A percentile compares a stretch with the other conserved stretches of the same genome.
Conservation (phyloP, 352 stramenopile genomes). For the Phytophthora fragariae region DNA sequence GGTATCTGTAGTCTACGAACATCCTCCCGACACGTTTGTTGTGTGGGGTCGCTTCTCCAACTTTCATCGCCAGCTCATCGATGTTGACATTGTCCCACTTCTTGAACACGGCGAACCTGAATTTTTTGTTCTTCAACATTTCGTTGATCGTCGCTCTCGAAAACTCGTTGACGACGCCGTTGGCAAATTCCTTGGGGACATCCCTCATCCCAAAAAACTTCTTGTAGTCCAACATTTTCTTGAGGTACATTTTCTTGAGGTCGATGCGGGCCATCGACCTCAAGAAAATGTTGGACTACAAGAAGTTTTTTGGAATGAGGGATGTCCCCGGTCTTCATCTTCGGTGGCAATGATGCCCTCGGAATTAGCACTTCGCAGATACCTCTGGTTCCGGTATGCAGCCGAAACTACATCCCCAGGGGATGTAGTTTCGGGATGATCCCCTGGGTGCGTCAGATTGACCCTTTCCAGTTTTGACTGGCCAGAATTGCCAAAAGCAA, state of each 20-base stretch:
- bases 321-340: background rate
- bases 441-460: background rate
- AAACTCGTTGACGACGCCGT: background rate
- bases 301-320: background rate
- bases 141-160: background rate
- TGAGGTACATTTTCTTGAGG: too few species aligned
- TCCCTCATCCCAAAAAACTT: too few species aligned
- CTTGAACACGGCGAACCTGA: background rate
- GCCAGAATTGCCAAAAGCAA: background rate
- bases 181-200: background rate
- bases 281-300: background rate
- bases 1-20: background rate
- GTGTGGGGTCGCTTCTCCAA: background rate
- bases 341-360: background rate
- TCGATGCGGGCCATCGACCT: background rate
- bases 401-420: background rate
- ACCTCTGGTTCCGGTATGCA: background rate
- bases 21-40: background rate
- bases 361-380: background rate
- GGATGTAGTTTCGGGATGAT: too few species aligned
- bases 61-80: background rate
- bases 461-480: background rate
- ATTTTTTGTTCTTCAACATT: background rate
- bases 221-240: too few species aligned
- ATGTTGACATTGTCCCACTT: background rate